Base-by-base conservation (phyloP, 139 green algal species). In the Marvania coccoides region DNA sequence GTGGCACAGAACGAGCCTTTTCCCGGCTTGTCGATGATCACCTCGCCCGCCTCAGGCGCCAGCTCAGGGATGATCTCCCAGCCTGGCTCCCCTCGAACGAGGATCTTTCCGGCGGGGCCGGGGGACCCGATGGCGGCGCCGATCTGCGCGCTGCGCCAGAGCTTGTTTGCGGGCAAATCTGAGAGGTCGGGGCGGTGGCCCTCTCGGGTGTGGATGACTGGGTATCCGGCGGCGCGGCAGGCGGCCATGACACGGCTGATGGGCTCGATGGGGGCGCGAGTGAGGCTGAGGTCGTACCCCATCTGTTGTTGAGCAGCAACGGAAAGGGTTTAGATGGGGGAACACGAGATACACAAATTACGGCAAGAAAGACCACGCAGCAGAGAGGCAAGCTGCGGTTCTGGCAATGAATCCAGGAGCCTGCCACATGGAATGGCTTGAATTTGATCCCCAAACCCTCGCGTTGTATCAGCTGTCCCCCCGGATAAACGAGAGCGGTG, bases 21-120 rank as follows among this genome's bases (percentile, higher is more conserved):
- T 51, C 83, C 83, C 1, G 83, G 83, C 68, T 89, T 89, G 64
- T 89, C 83, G 24, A 89, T 79, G 35, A 89, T 38, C 0, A 64
- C 15, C 59, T 89, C 83, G 1, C 69, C 75, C 4, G 29, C 7
- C 5, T 73, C 2, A 3, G 83, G 81, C 5, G 73, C 65, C 65
- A 88, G 61, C 76, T 88, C 83, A 13, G 72, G 67, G 26, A 89
- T 89, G 66, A 89, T 79, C 36, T 86, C 72, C 83, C 83, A 89
- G 15, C 83, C 83, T 3, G 58, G 61, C 67, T 86, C 78, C 3
- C 77, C 81, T 2, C 81, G 63, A 29, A 81, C 71, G 39, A 89
- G 75, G n/a, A 89, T 47, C 0, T 61, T 45, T 23, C 83, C 83
- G 2, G 30, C 53, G 10, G 81, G 83, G 0, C 81, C 83, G 4